Percentiles rank a stretch among this genome's conserved stretches.
Evolutionary conservation across 164 flowering plant species (phyloP).

Genomic region (Umbellularia californica): DNA sequence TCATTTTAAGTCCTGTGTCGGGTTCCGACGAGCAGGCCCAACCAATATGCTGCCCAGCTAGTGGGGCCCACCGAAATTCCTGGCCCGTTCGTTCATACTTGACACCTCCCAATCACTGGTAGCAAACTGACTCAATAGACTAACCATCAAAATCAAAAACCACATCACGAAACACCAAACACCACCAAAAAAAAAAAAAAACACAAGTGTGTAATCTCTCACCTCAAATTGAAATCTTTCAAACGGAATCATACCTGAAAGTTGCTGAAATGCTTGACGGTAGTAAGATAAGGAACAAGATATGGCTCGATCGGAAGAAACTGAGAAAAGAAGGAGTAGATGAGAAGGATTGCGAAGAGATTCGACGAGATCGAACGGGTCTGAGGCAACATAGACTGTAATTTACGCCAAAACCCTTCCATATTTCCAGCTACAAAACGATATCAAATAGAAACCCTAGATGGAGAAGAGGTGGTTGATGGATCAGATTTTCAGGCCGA

Average conservation of each 20-base stretch:
- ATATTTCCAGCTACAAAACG: not conserved
- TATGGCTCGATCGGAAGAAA: conserved; percentile 23
- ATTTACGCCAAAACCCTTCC: not conserved
- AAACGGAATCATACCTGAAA: conserved; percentile 12
- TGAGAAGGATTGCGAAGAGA: conserved; percentile 8
- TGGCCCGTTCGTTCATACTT: too few relatives aligned
- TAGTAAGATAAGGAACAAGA: conserved; percentile 18
- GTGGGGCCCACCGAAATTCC: too few relatives aligned
- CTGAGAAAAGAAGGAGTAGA: conserved; percentile 20
- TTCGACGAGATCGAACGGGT: conserved; percentile 1
- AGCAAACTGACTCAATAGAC: too few relatives aligned
- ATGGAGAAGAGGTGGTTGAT: not conserved
- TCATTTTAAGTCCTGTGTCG: too few relatives aligned
- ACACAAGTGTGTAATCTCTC: too few relatives aligned
- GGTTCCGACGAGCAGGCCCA: too few relatives aligned
- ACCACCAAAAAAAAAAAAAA: too few relatives aligned
- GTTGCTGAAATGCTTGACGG: conserved; percentile 22
- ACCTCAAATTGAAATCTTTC: too few relatives aligned
- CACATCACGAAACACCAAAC: too few relatives aligned
- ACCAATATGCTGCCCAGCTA: too few relatives aligned
- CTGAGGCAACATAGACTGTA: not conserved
- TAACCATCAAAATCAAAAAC: too few relatives aligned
- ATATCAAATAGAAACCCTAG: not conserved
- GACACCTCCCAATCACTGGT: too few relatives aligned
- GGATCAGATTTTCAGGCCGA: not conserved